Evolutionary conservation across 108 stramenopile genomes (phyloP), one percentile per base, ranked within the genome.

Genomic region (Discostella stelligeroides): DNA sequence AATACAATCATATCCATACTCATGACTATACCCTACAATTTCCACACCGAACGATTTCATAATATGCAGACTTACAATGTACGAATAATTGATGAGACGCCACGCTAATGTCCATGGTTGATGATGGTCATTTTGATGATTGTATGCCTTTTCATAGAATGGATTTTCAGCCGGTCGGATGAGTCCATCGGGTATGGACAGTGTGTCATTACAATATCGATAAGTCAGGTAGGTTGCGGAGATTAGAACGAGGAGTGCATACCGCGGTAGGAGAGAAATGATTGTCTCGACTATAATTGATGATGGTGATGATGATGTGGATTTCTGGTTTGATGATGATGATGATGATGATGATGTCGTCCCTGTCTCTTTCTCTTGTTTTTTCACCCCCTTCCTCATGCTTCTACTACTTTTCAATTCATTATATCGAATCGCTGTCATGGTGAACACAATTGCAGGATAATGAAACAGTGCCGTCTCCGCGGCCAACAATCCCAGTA

Each of bases 151-250:
- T 23, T 63, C 40, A 49, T 84, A 94, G 66, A 84, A 94, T 25
- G 92, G 92, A 78, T 91, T 91, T 71, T 94, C 92, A 14, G 92
- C 92, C 0, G 84, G 84, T 76, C 92, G 88, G 41, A 94, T 91
- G 47, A 94, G 70, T 24, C 92, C 92, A 15, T 78, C 70, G 34
- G 92, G 92, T 21, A 94, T 94, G 45, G 79, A 72, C 2, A 91
- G 69, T 1, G 79, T 75, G 57, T 86, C 86, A 28, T 85, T 81
- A 50, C 47, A 46, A 9, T 74, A 56, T 27, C 92, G 83, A 14
- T 75, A 78, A 4, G 75, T 58, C 12, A 85, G 82, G 58, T 89
- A 91, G 17, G 62, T 8, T 9, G 60, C 14, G 10, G 69, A 64
- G 25, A 70, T 66, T 15, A 77, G 11, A 23, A 84, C 50, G 30